Conservation (phyloP, 352 stramenopile genomes). For the Phytophthora rubi region DNA sequence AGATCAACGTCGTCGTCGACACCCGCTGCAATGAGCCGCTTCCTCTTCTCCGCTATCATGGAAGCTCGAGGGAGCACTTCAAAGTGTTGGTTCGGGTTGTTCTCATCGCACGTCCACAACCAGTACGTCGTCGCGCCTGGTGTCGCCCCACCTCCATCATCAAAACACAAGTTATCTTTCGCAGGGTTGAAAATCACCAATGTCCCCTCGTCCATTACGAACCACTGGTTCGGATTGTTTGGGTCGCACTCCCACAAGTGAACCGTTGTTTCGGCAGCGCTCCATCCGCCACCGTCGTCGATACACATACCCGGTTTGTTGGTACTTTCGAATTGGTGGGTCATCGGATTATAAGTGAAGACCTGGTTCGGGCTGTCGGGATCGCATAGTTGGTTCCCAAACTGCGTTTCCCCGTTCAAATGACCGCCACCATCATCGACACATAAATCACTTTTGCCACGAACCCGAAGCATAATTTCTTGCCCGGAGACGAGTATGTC, state of each 20-base stretch:
- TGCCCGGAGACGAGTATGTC: conserved; percentile 25
- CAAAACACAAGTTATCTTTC: conserved; percentile 40
- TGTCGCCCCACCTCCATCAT: conserved; percentile 28
- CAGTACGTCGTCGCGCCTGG: conserved; percentile 7
- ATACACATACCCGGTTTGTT: conserved; percentile 16
- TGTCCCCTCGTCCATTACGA: conserved; percentile 31
- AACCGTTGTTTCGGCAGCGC: conserved; percentile 3
- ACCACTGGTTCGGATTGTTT: conserved; percentile 23
- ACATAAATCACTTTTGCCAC: conserved; percentile 37
- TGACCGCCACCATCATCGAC: conserved; percentile 41
- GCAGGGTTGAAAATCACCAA: conserved; percentile 31
- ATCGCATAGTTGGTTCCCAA: conserved; percentile 29
- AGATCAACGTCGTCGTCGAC: conserved; percentile 27
- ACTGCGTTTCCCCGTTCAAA: conserved; percentile 23
- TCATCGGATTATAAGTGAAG: conserved; percentile 35
- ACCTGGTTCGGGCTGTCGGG: conserved; percentile 41
- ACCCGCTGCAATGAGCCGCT: conserved; percentile 17
- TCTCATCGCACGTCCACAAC: conserved; percentile 14
- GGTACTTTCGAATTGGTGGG: conserved; percentile 11
- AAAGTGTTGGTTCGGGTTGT: conserved; percentile 45
- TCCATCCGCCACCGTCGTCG: conserved; percentile 16
- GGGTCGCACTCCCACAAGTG: conserved; percentile 20
- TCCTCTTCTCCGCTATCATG: conserved; percentile 21
- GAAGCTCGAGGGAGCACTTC: conserved; percentile 27
- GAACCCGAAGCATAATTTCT: conserved; percentile 31